These are phyloP conservation scores for Myochromella boudieri DNA, from an alignment of 768 basidiomycete species.

Conservation along the genomic window DNA sequence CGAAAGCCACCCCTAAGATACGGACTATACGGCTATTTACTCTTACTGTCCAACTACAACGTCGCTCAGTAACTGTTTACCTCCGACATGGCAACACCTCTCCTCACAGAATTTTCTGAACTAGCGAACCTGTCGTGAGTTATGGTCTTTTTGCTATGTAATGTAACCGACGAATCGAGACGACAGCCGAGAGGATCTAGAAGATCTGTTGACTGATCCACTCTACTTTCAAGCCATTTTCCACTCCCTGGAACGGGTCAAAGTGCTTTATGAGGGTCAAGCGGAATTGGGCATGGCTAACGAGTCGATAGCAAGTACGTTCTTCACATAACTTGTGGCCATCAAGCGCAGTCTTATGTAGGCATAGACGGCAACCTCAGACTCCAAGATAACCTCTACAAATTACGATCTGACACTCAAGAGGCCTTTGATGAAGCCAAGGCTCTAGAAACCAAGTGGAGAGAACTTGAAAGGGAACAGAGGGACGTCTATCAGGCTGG, in stretches of 20 bases:
- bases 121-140: constrained; percentile 70
- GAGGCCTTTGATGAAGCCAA: constrained; percentile 89
- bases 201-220: constrained; percentile 81
- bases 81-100: constrained; percentile 38
- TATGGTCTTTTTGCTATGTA: constrained; percentile 3
- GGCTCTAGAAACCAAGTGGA: constrained; percentile 78
- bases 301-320: constrained; percentile 82
- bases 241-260: constrained; percentile 74
- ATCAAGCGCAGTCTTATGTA: constrained; percentile 9
- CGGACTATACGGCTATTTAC: too few relatives aligned
- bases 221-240: constrained; percentile 87
- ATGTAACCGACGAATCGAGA: constrained; percentile 4
- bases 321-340: background rate
- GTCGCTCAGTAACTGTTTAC: too few relatives aligned
- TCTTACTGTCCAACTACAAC: too few relatives aligned
- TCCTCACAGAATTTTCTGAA: constrained; percentile 70
- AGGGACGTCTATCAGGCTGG: constrained; percentile 83
- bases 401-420: constrained; percentile 78
- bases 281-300: constrained; percentile 82
- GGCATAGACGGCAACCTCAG: constrained; percentile 69
- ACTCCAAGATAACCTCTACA: constrained; percentile 74
- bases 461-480: constrained; percentile 86
- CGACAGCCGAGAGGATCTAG: constrained; percentile 83
- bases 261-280: constrained; percentile 72
- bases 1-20: background rate